Base-by-base conservation (phyloP, 257 asterid species). In the Solanum rostratum region DNA sequence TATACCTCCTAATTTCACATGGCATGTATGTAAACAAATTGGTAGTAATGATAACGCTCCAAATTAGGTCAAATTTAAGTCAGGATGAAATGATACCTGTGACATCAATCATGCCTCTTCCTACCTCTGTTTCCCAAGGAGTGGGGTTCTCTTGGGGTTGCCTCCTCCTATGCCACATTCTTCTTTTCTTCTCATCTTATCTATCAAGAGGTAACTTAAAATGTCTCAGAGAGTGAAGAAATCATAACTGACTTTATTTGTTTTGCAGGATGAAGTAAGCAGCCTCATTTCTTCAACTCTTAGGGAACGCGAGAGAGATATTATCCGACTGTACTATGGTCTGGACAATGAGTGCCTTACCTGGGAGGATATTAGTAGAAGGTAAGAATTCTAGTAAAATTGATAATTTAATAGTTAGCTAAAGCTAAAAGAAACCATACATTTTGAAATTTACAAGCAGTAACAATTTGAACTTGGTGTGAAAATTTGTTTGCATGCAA, bases 311-410 rank as follows among this genome's bases (percentile, higher is more conserved):
- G 99, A 96, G 90, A 86, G 93, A 54, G 97, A 95, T 13, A 96
- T 96, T 59, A 90, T 95, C 65, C 94, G 98, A 68, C 88, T 93
- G 29, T 96, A 96, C 91, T 93, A 93, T 80, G 99, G 99, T 87
- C 88, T 96, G 37, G 98, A 91, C 83, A 88, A 90, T 24, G 98
- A 92, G 90, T 93, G 97, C 83, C 97, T 95, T 86, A 96, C 99
- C 37, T 96, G 99, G 99, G 99, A 96, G 86, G 98, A 96, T 70
- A 96, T 96, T 88, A 94, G 99, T 84, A 93, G 92, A 93, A 86
- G 98, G 98, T 96, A 78, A 59, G 87, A 18, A 45, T 59, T 45
- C 46, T 83, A 43, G 19, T 16, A 16, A 50, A 5, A 78, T 50
- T 49, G 45, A n/a, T 19, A 27, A 7, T 45, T 37, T 50, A 46